Evolutionary conservation across 257 asterid genomes (phyloP), one percentile per base, ranked within the genome.

Genomic region (Plantago elongata): DNA sequence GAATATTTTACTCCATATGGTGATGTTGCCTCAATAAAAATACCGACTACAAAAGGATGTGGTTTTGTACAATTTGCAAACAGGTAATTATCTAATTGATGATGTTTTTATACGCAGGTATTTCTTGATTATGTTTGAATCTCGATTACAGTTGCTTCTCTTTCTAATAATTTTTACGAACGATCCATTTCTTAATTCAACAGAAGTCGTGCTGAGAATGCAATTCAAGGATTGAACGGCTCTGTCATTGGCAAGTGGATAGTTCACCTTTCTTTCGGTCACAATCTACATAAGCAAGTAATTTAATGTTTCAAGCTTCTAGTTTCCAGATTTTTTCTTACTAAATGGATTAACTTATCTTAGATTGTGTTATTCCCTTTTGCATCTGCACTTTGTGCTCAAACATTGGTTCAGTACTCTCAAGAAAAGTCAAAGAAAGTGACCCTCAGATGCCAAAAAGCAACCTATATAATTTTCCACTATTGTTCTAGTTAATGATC

Each of bases 251-350:
- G 95, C 55, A 83, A 83, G 82, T 88, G 83, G 77, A 81, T 89
- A 37, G 95, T 86, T 66, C 91, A 91, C 58, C 95, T 86, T 52
- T 86, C 95, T 60, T 86, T 91, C 91, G 95, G 95, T 37, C 81
- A 88, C 37, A 86, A 75, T 73, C 79, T 83, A 55, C 75, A 83
- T 77, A 86, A 76, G 78, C 90, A 86, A 83, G 95, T 83, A 75
- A 10, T 8, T 18, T 37, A n/a, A 57, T 5, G 14, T 57, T 40
- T 57, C 18, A 5, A 30, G 45, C 9, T 34, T 22, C 38, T 34
- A 34, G 38, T 34, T n/a, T n/a, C n/a, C n/a, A n/a, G n/a, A n/a
- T 22, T 22, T 22, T 22, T 22, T 22, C 27, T 22, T 22, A 22
- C 1, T 22, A 22, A 22, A 22, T 22, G 27, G 27, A 22, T 22